phyloP scores from a whole-genome alignment of 257 asterid species.

The Vinca minor region DNA sequence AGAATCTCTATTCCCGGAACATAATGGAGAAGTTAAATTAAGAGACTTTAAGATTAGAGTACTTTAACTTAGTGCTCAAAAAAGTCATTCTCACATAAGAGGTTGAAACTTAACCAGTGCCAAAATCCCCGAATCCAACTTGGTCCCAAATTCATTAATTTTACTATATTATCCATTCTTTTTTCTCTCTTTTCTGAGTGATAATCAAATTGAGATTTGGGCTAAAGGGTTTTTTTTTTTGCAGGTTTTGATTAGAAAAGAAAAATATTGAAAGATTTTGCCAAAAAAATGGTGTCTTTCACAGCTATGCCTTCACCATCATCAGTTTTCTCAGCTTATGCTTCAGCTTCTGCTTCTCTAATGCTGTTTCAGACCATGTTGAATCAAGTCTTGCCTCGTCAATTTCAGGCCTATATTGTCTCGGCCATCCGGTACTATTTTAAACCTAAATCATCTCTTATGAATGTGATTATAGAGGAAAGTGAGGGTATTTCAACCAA shows the following conservation, averaged over 20 bases:
- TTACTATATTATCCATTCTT: neutral
- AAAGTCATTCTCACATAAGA: no score
- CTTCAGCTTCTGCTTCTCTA: conserved; percentile 46
- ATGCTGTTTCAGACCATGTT: conserved; percentile 49
- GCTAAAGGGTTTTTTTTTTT: neutral
- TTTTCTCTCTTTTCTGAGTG: no score
- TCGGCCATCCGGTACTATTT: conserved; percentile 27
- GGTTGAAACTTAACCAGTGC: no score
- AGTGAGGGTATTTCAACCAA: conserved; percentile 50
- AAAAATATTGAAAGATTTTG: neutral
- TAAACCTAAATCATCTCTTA: conserved; percentile 8
- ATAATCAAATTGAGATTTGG: neutral
- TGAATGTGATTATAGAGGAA: conserved; percentile 46
- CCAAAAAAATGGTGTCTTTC: conserved; percentile 25
- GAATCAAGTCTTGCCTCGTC: conserved; percentile 49
- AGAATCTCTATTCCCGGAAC: no score
- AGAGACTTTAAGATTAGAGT: no score
- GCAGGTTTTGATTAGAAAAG: neutral
- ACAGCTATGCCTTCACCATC: conserved; percentile 46
- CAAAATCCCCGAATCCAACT: no score
- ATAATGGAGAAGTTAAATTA: no score
- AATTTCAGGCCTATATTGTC: conserved; percentile 29
- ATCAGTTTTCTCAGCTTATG: conserved; percentile 49
- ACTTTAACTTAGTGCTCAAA: no score
- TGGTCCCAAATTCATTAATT: neutral